These are phyloP conservation scores for Periglandula ipomoeae DNA, from an alignment of 2,329 filamentous ascomycete genomes.

Conservation along the genomic window DNA sequence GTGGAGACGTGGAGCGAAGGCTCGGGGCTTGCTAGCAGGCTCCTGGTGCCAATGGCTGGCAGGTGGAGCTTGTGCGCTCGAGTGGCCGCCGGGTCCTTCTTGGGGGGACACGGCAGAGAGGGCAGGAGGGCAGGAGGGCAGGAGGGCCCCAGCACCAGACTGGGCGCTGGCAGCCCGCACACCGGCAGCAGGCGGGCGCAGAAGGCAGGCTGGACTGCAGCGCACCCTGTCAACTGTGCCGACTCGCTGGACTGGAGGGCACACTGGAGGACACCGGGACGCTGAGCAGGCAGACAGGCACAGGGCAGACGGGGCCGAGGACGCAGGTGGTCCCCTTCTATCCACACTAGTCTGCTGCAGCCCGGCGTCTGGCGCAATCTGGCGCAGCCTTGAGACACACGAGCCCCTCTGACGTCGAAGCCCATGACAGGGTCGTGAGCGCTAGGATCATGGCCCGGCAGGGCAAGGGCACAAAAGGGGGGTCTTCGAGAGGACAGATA, in stretches of 20 bases:
- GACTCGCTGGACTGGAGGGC: no score
- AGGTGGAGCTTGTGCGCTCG: no score
- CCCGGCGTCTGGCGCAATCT: constrained; percentile 6
- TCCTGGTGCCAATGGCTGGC: background rate
- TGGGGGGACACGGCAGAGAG: background rate
- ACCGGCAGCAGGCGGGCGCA: no score
- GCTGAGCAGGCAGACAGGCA: constrained; percentile 11
- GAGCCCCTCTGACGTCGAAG: constrained; percentile 27
- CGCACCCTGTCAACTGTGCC: no score
- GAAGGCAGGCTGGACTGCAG: background rate
- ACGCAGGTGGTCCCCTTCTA: constrained; percentile 16
- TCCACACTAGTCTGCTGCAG: constrained; percentile 15
- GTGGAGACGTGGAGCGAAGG: constrained; percentile 8
- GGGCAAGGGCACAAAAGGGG: background rate
- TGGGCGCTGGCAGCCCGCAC: no score
- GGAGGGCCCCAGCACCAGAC: no score
- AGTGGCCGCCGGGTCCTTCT: no score
- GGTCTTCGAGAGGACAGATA: constrained; percentile 5
- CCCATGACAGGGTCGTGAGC: constrained; percentile 5
- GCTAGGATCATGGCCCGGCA: constrained; percentile 3
- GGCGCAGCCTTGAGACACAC: constrained; percentile 28
- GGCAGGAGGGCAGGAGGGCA: background rate
- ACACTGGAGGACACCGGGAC: no score
- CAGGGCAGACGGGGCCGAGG: no score
- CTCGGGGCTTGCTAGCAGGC: background rate